These are phyloP conservation scores for Fusarium concolor DNA, from an alignment of 2,329 filamentous ascomycete genomes.

Conservation along the genomic window DNA sequence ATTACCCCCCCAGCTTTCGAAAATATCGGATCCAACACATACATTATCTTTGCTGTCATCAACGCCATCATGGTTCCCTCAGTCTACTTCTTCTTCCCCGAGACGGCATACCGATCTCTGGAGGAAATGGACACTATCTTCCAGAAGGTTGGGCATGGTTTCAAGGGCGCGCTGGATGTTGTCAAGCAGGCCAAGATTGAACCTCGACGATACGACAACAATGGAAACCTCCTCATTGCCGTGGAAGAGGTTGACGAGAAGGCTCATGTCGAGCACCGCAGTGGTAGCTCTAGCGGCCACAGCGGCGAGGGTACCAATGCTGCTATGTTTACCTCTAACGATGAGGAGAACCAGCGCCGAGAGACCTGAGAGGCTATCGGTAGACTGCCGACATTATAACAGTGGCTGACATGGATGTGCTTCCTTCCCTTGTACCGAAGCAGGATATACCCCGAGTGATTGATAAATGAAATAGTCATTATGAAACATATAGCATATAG, in stretches of 20 bases:
- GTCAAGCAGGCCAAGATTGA: slow-evolving; percentile 57
- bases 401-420: neutral
- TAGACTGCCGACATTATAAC: neutral
- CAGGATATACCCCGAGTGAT: slow-evolving; percentile 5
- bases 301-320: slow-evolving; percentile 34
- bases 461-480: neutral
- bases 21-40: slow-evolving; percentile 68
- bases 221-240: slow-evolving; percentile 66
- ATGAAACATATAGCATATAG: slow-evolving; percentile 18
- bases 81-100: slow-evolving; percentile 73
- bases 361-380: slow-evolving; percentile 11
- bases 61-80: slow-evolving; percentile 69
- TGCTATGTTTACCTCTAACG: slow-evolving; percentile 47
- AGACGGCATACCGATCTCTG: slow-evolving; percentile 71
- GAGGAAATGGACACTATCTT: slow-evolving; percentile 77
- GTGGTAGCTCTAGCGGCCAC: slow-evolving; percentile 45
- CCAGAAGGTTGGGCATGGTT: slow-evolving; percentile 62
- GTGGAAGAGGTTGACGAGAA: slow-evolving; percentile 58
- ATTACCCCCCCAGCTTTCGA: slow-evolving; percentile 70
- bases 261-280: slow-evolving; percentile 45
- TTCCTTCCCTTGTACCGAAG: neutral
- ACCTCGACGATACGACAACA: slow-evolving; percentile 68
- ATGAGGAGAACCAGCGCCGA: slow-evolving; percentile 52
- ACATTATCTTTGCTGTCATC: slow-evolving; percentile 75
- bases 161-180: slow-evolving; percentile 51